phyloP scores from a whole-genome alignment of 1,284 basidiomycete genomes.

The Xanthoconium separans region DNA sequence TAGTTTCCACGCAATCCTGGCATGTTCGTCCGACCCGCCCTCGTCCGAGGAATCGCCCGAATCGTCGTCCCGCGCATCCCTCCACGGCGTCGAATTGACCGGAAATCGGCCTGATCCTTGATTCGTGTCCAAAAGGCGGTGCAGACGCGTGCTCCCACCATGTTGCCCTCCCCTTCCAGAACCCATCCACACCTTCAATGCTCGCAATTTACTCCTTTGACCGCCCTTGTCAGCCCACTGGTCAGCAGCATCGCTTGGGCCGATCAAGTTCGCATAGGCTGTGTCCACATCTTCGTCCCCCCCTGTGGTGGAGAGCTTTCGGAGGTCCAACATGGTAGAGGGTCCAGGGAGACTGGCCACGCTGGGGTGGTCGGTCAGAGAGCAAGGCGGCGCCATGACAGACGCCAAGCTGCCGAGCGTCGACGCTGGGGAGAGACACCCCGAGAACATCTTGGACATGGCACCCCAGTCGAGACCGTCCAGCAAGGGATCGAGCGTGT shows the following conservation, averaged over 20 bases:
- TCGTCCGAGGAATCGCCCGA: slow-evolving; percentile 46
- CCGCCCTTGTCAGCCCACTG: slow-evolving; percentile 55
- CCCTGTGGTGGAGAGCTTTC: not conserved
- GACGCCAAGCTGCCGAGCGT: slow-evolving; percentile 4
- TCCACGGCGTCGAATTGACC: not conserved
- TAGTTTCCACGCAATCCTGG: slow-evolving; percentile 48
- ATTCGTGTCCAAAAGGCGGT: not conserved
- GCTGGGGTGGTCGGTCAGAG: slow-evolving; percentile 14
- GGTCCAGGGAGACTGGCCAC: slow-evolving; percentile 13
- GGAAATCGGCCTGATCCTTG: not conserved
- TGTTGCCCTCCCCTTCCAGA: slow-evolving; percentile 25
- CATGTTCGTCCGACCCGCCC: slow-evolving; percentile 46
- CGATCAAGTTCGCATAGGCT: slow-evolving; percentile 59
- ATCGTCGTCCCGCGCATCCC: slow-evolving; percentile 22
- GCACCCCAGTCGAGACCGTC: slow-evolving; percentile 68
- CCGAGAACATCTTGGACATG: slow-evolving; percentile 65
- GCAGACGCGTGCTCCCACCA: slow-evolving; percentile 26
- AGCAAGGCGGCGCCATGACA: slow-evolving; percentile 25
- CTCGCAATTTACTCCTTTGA: slow-evolving; percentile 41
- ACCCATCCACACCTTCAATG: slow-evolving; percentile 45
- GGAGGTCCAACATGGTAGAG: slow-evolving; percentile 4
- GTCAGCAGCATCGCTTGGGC: slow-evolving; percentile 45
- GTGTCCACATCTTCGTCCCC: slow-evolving; percentile 41
- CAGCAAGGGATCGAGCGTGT: slow-evolving; percentile 66
- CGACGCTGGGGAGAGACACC: slow-evolving; percentile 41